Base-by-base conservation (phyloP, 805 yeast genomes). In the Zygosaccharomyces gambellarensis region DNA sequence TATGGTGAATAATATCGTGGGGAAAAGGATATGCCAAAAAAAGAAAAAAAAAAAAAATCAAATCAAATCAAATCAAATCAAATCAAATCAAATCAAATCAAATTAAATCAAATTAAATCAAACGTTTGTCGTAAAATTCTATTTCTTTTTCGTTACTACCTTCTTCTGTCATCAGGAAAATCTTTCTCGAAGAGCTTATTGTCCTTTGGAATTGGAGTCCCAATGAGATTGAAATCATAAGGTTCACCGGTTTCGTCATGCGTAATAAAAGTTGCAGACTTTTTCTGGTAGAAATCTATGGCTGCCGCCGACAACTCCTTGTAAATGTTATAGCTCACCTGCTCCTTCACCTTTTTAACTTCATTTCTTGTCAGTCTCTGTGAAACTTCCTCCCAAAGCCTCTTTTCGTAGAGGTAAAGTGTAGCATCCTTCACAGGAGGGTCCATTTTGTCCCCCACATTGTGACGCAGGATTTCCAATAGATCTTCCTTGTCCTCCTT, bases 401-500 rank as follows among this genome's bases (percentile, higher is more conserved):
- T 50, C 11, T 44, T 47, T 43, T 65, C 66, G 41, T 57, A 51
- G 4, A 45, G 43, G 36, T 48, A 57, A 25, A 63, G 21, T 9
- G 47, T 45, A 3, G 70, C 67, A 50, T 66, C 70, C 39, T 64
- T 65, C n/a, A 46, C 51, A 0, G 64, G 61, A 2, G 63, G 53
- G 5, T 23, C n/a, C 23, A 62, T 27, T 17, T 43, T 49, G 1
- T 54, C 46, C 1, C 55, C 58, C 6, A 61, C 46, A 7, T 50
- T 30, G 1, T 31, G 36, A 31, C 60, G 49, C 22, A 66, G 43
- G 0, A 39, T 12, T n/a, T 43, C 45, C 25, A 65, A 36, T 11
- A 47, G 22, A 5, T 51, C 36, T 12, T 41, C 30, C 46, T 55
- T 63, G 12, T 57, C 58, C 7, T 48, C 52, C 4, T 32, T 36